A percentile compares a stretch with the other conserved stretches of the same genome.
Conservation (phyloP, 495 filamentous ascomycete genomes). For the Annulohypoxylon nitens region DNA sequence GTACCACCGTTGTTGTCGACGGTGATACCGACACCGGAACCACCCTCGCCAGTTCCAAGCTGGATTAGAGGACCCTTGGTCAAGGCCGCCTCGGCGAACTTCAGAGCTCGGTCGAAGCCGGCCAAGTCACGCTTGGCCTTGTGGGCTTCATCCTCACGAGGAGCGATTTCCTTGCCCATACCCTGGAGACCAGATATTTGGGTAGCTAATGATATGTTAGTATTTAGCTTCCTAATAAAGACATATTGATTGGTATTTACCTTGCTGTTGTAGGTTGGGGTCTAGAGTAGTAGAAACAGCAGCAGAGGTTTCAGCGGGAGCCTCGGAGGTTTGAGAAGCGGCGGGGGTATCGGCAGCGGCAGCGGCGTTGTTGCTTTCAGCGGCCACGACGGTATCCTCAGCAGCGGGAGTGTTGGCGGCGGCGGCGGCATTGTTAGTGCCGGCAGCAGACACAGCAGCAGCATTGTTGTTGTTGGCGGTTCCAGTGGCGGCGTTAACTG, state of each 20-base stretch:
- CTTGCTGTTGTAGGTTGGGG: constrained; percentile 55
- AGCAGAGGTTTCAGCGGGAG: constrained; percentile 16
- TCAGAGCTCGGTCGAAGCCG: constrained; percentile 64
- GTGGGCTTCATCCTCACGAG: constrained; percentile 48
- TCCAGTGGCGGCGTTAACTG: constrained; percentile 58
- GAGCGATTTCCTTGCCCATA: constrained; percentile 64
- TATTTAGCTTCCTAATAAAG: neutral
- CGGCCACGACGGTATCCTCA: constrained; percentile 19
- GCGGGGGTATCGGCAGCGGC: constrained; percentile 27
- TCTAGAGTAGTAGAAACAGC: constrained; percentile 40
- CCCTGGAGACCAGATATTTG: constrained; percentile 62
- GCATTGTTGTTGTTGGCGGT: constrained; percentile 35
- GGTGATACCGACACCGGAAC: constrained; percentile 64
- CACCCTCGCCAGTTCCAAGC: constrained; percentile 62
- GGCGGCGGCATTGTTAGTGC: constrained; percentile 17
- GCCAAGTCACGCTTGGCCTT: constrained; percentile 58
- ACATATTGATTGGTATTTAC: constrained; percentile 35
- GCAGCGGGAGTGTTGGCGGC: constrained; percentile 27
- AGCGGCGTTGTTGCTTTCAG: constrained; percentile 23
- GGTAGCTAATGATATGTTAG: constrained; percentile 48
- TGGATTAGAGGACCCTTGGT: constrained; percentile 61
- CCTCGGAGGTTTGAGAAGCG: constrained; percentile 21
- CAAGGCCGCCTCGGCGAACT: constrained; percentile 60
- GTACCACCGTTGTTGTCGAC: constrained; percentile 57
- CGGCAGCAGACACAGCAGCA: constrained; percentile 35